Evolutionary conservation across 257 asterid genomes (phyloP), one percentile per base, ranked within the genome.

Genomic region (Anisodus acutangulus): DNA sequence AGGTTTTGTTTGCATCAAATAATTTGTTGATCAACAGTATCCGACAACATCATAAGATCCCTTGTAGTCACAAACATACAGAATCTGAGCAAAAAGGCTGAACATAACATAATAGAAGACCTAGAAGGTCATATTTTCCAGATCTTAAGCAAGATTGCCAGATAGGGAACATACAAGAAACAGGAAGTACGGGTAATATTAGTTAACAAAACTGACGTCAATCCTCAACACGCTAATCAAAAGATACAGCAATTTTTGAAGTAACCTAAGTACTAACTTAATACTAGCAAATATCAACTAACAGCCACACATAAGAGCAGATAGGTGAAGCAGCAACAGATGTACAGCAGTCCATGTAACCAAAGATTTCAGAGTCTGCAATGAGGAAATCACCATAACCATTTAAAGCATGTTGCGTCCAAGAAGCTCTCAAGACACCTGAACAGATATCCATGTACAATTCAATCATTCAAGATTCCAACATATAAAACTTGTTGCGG

Each of bases 271-370:
- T 79, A 87, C 90, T 87, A 87, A 88, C 64, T 90, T 85, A 89
- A 86, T 78, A 85, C 93, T 88, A 92, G 86, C 90, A 91, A 91
- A 58, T 59, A 91, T 51, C 80, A 88, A 85, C 88, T 84, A 85
- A 86, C 80, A 87, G 91, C 91, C 94, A 95, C 86, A 91, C 84
- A 90, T 84, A 85, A 91, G 90, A 87, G 92, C 94, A 94, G 94
- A 93, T 90, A 94, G 90, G 91, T 90, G 97, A 92, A 91, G 97
- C 98, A 93, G 97, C 98, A 93, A 95, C 95, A 94, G 97, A 90
- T 91, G 92, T 90, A 92, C 91, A 93, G 97, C 97, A 95, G 93
- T 90, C 94, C 97, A 91, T 89, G 89, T 74, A 93, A 91, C 95
- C 91, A 93, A 91, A 95, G 97, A 92, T 91, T 86, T 92, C 95